Evolutionary conservation across 306 rosid species (phyloP).

Genomic region (Gynostemma pentaphyllum): DNA sequence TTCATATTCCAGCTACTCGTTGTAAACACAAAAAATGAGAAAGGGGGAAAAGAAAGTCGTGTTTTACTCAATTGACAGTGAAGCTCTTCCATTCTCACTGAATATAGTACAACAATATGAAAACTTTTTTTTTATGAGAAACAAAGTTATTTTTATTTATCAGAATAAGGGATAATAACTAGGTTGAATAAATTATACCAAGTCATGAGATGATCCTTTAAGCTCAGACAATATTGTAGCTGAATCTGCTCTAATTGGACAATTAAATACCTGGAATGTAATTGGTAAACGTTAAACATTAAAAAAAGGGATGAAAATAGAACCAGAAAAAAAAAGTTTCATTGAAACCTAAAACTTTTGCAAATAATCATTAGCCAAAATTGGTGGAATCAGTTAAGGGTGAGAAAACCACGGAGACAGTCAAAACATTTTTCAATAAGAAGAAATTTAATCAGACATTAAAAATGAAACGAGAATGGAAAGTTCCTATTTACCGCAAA

Average conservation of each 20-base stretch:
- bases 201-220: conserved; percentile 84
- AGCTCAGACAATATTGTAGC: conserved; percentile 69
- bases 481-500: conserved; percentile 60
- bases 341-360: neutral
- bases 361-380: neutral
- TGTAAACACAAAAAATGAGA: neutral
- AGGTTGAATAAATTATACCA: conserved; percentile 40
- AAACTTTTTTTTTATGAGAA: too few relatives aligned
- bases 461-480: neutral
- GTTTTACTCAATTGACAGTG: neutral
- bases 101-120: neutral
- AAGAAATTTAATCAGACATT: neutral
- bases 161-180: neutral
- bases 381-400: neutral
- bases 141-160: neutral
- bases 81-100: neutral
- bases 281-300: conserved; percentile 9
- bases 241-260: conserved; percentile 96
- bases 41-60: neutral
- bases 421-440: neutral
- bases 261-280: conserved; percentile 78
- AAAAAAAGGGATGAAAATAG: conserved; percentile 9
- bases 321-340: neutral
- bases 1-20: neutral
- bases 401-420: neutral